Evolutionary conservation across 768 basidiomycete species (phyloP), one percentile per base, ranked within the genome.

Genomic region (Serendipita vermifera): DNA sequence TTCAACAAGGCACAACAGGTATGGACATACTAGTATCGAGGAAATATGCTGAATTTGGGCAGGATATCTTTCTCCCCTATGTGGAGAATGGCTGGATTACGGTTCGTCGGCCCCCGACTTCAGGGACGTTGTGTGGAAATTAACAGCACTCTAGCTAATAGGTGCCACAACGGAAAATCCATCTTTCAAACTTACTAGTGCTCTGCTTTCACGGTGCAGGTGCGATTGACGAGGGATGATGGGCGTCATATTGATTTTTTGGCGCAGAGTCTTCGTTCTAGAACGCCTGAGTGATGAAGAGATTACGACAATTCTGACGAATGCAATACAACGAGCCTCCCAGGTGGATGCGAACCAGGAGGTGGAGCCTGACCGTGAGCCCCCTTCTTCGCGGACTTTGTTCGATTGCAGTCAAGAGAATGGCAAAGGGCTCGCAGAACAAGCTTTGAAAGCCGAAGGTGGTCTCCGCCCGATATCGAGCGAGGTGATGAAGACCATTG

Each of bases 91-190:
- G 89, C 1, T 76, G 77, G 59, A 78, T 90, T 24, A 83, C 83
- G 68, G 79, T 80, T 41, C 59, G 64, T 60, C 36, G 55, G n/a
- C n/a, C n/a, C n/a, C n/a, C n/a, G n/a, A n/a, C n/a, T n/a, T n/a
- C n/a, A n/a, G n/a, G 39, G 38, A 6, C 5, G 24, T 39, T 33
- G 4, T 29, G 33, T 46, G 13, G 5, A 55, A 33, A 17, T 36
- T 20, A n/a, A 35, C 14, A 22, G 40, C 14, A 17, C 15, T 33
- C 13, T 33, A 83, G 78, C 70, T 88, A 27, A 77, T 89, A 62
- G 87, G 87, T 26, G 87, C 88, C 0, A 92, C 88, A 2, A 91
- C 88, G 0, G 89, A 92, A 67, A 92, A 92, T 59, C 88, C 88
- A 1, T 87, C 85, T 0, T 92, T 92, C 71, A 86, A 84, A 61